Base-by-base conservation (phyloP, 176 grass and related monocot genomes). In the Oryza brachyantha region DNA sequence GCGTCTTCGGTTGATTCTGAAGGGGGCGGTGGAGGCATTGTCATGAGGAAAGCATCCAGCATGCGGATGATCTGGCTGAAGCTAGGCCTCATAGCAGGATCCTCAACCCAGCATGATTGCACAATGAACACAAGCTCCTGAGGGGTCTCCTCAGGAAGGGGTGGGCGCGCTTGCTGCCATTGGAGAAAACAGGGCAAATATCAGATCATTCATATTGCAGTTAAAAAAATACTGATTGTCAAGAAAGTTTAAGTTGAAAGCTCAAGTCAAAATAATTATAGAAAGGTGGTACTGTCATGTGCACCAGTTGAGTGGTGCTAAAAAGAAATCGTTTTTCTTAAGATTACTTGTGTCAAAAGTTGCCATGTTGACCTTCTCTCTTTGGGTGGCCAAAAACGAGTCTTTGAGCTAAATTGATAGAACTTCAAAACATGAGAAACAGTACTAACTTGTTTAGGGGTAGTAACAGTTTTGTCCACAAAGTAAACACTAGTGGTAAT, bases 11-110 rank as follows among this genome's bases (percentile, higher is more conserved):
- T 31, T 74, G 40, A 25, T 70, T 89, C 87, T 43, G 66, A 72
- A 72, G 82, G 31, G n/a, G 77, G 77, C 0, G 77, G 85, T 2
- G 83, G 65, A 64, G 88, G 86, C 19, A 99, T 75, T 5, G 78
- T 88, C 68, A 76, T 74, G 41, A 91, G 90, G 90, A 99, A 99
- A 13, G 90, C 85, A 45, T 95, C 89, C 59, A 99, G 79, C 96
- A 95, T 95, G 48, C 92, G 70, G 45, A 99, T 99, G 80, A 99
- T 99, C 88, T 95, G 88, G 75, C 78, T 85, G 88, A 99, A 99
- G 74, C 92, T 88, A 26, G 96, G 96, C 3, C 96, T 90, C 74
- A 88, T 87, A 46, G 29, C 62, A 11, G 96, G 96, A n/a, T 99
- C 96, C 88, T 99, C 96, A 0, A 93, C 88, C 96, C 96, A 99